Evolutionary conservation across 345 rosid species (phyloP), one percentile per base, ranked within the genome.

Genomic region (Citrus australasica): DNA sequence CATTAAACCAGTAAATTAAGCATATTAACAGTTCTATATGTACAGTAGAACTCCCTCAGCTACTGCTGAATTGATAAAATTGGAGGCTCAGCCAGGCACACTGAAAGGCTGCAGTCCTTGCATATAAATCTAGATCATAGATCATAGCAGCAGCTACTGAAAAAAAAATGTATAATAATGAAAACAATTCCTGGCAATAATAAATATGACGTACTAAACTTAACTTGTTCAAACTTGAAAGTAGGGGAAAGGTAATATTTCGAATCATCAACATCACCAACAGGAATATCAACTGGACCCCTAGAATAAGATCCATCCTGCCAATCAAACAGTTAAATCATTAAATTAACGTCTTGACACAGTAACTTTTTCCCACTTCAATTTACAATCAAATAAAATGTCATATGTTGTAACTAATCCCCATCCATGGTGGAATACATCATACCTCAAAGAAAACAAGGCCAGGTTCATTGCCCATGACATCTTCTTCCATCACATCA

Each of bases 261-360:
- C 0, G 93, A 87, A 33, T 88, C 92, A 80, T 88, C 90, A 75
- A 63, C 76, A 59, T 93, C 90, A 33, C 89, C 90, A 37, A 93
- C 89, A 38, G 92, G 98, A 71, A 95, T 87, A 78, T 84, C 82
- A 62, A 91, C 85, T 8, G 98, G 98, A 63, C 98, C 98, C 86
- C 97, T 85, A 17, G 98, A 91, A 87, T 92, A 95, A 0, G 98
- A 93, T 81, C 98, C 98, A 83, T 95, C 98, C 98, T 95, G 87
- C 67, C 64, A 62, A 67, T 68, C 71, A 70, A 68, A 16, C 8
- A 37, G 74, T 37, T 35, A 9, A 55, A 80, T 42, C 66, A 75
- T 13, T 38, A 21, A 33, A 53, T 40, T 37, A 22, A 25, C 17
- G 38, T 73, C 61, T 32, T 27, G 22, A 63, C 30, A 19, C 7